Evolutionary conservation across 768 basidiomycete species (phyloP).

Genomic region (Boletus vermiculosoides): DNA sequence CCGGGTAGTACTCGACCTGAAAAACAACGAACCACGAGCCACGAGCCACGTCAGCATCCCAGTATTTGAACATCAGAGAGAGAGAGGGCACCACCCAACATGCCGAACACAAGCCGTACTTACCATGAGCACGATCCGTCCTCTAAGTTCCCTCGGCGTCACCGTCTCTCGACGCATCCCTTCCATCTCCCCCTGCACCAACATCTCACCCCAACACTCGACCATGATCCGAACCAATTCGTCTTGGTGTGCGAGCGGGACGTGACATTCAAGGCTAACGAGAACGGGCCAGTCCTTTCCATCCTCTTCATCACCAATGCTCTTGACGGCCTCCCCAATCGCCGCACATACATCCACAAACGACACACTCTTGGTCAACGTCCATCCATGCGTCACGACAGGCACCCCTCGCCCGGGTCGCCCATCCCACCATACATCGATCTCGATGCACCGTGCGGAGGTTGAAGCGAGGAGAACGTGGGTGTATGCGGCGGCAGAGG

Average conservation of each 20-base stretch:
- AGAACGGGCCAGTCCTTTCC: slow-evolving; percentile 54
- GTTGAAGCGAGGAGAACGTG: slow-evolving; percentile 47
- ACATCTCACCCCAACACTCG: slow-evolving; percentile 49
- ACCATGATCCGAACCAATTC: slow-evolving; percentile 54
- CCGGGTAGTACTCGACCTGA: slow-evolving; percentile 56
- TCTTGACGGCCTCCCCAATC: slow-evolving; percentile 20
- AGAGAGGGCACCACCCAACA: neutral
- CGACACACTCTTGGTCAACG: slow-evolving; percentile 50
- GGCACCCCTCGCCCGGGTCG: slow-evolving; percentile 44
- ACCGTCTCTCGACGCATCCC: slow-evolving; percentile 30
- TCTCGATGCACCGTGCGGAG: slow-evolving; percentile 57
- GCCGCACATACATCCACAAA: slow-evolving; percentile 54
- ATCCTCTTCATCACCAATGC: slow-evolving; percentile 1
- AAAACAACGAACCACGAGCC: neutral
- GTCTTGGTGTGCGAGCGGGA: slow-evolving; percentile 46
- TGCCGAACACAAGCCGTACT: neutral
- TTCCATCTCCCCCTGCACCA: slow-evolving; percentile 38
- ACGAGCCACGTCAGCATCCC: neutral
- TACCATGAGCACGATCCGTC: slow-evolving; percentile 61
- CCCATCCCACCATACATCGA: slow-evolving; percentile 57
- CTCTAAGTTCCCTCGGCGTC: slow-evolving; percentile 47
- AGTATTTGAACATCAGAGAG: neutral
- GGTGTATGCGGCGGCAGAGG: slow-evolving; percentile 53
- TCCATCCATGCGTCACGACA: slow-evolving; percentile 61
- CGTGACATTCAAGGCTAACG: slow-evolving; percentile 64